Base-by-base conservation (phyloP, 495 filamentous ascomycete genomes). In the Parmelia sp. region DNA sequence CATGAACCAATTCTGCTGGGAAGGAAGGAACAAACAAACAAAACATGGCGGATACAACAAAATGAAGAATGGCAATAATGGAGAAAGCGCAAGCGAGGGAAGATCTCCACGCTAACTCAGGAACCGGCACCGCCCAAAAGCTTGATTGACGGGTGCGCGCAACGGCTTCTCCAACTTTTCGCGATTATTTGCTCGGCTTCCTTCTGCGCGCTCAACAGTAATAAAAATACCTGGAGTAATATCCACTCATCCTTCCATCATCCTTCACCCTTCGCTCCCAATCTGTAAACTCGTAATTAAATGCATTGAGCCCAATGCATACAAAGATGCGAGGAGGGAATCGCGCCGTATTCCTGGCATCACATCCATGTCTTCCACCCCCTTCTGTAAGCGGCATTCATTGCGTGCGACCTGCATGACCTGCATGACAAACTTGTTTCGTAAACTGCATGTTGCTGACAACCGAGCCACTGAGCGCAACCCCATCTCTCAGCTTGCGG, bases 151-250 rank as follows among this genome's bases (percentile, higher is more conserved):
- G 45, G 1, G 45, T 23, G 45, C 45, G 45, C n/a, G 45, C 45
- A 49, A 49, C 45, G n/a, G 45, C 45, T 25, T 49, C 23, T 49
- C n/a, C 45, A 49, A 49, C n/a, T 49, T 49, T 49, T 25, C 45
- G n/a, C 10, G 23, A 49, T 21, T n/a, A n/a, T n/a, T n/a, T 49
- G 45, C 44, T 47, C 44, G 21, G 44, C 44, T 23, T 23, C 44
- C 21, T 25, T 25, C n/a, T 27, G 8, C 42, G n/a, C n/a, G n/a
- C n/a, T n/a, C n/a, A n/a, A n/a, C n/a, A n/a, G n/a, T n/a, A n/a
- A n/a, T n/a, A n/a, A n/a, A n/a, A n/a, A n/a, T n/a, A n/a, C n/a
- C n/a, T n/a, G n/a, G n/a, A n/a, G n/a, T n/a, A n/a, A n/a, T n/a
- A n/a, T n/a, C n/a, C n/a, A n/a, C n/a, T 45, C 42, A 42, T 42